phyloP scores from a whole-genome alignment of 352 stramenopile genomes.

The Phytophthora syringae region DNA sequence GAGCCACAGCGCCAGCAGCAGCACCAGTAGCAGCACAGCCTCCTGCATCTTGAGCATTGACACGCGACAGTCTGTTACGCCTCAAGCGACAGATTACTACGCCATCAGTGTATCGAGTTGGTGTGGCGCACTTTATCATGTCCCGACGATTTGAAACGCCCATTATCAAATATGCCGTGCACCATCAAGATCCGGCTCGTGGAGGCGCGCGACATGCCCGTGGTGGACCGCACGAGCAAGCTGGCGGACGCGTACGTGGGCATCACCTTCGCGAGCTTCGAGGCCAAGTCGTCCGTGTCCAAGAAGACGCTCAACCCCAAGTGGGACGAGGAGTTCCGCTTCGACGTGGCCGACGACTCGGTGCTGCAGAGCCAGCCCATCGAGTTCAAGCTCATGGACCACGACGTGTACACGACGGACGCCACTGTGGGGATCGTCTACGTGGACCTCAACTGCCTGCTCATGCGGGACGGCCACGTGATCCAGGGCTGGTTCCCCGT shows the following conservation, averaged over 20 bases:
- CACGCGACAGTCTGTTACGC: background rate
- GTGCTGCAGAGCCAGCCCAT: constrained; percentile 98
- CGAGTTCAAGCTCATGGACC: constrained; percentile 97
- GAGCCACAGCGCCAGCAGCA: constrained; percentile 16
- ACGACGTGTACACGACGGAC: constrained; percentile 94
- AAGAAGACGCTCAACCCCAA: constrained; percentile 95
- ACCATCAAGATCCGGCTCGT: constrained; percentile 93
- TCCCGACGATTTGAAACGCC: background rate
- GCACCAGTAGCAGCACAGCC: too few relatives aligned
- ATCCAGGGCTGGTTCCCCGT: constrained; percentile 99
- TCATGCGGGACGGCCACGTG: constrained; percentile 92
- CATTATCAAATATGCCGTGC: constrained; percentile 69
- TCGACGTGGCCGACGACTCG: constrained; percentile 98
- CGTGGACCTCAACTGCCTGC: constrained; percentile 97
- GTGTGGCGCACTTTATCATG: background rate
- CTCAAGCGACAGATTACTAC: background rate
- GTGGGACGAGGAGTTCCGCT: constrained; percentile 98
- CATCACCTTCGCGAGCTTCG: constrained; percentile 89
- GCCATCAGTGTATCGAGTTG: background rate
- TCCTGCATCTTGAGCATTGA: background rate
- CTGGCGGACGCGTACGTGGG: constrained; percentile 87
- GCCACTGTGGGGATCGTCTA: constrained; percentile 97
- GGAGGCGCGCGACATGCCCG: constrained; percentile 88
- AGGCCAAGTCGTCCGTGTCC: constrained; percentile 90
- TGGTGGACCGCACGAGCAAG: constrained; percentile 86